These are phyloP conservation scores for Tausonia pullulans DNA, from an alignment of 1,284 basidiomycete genomes.

Conservation along the genomic window DNA sequence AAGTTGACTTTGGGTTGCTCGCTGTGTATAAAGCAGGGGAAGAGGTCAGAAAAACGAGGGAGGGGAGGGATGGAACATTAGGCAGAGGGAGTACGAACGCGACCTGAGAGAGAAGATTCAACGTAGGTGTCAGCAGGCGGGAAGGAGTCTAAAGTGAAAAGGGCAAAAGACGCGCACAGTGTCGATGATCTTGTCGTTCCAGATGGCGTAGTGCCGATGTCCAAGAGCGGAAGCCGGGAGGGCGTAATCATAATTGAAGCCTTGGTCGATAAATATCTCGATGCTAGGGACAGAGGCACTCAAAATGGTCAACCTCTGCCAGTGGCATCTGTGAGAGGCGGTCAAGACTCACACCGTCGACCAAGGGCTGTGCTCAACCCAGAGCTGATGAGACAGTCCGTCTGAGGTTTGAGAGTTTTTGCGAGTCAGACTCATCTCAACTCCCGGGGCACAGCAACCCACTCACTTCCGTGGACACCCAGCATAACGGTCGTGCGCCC, in stretches of 20 bases:
- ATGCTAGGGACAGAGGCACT: conserved; percentile 19
- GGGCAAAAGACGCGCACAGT: not conserved
- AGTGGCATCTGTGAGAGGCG: not conserved
- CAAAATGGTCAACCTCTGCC: too few relatives aligned
- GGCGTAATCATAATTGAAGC: conserved; percentile 22
- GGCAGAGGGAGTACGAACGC: not conserved
- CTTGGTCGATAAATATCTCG: conserved; percentile 34
- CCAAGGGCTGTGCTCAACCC: conserved; percentile 35
- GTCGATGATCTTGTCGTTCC: not conserved
- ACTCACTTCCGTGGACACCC: conserved; percentile 1
- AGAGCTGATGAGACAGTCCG: conserved; percentile 35
- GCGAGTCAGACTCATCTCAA: conserved; percentile 16
- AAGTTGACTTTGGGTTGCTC: not conserved
- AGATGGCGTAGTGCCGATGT: not conserved
- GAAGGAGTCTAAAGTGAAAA: not conserved
- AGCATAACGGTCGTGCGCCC: conserved; percentile 31
- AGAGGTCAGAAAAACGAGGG: not conserved
- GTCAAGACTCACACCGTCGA: conserved; percentile 25
- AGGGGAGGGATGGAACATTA: not conserved
- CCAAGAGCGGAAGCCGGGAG: conserved; percentile 1
- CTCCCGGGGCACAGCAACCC: not conserved
- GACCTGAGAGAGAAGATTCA: not conserved
- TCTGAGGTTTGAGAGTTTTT: conserved; percentile 22
- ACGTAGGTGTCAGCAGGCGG: not conserved
- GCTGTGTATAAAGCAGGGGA: not conserved